Evolutionary conservation across 164 flowering plant genomes (phyloP), one percentile per base, ranked within the genome.

Genomic region (Houttuynia cordata): DNA sequence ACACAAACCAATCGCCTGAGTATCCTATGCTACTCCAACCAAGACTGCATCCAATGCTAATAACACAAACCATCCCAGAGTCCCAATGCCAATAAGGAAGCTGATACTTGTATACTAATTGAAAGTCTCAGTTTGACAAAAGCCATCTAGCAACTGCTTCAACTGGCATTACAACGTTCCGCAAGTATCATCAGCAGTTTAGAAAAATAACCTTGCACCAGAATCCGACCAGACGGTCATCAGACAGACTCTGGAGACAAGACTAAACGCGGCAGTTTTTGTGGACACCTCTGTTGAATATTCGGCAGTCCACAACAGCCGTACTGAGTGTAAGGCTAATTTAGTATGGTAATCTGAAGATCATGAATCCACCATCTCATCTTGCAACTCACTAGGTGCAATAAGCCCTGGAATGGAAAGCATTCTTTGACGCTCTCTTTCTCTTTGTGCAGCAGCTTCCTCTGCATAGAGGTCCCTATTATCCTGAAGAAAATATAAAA

Each of bases 401-500:
- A 91, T 83, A 45, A 94, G 91, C 58, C 99, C 99, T 3, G 99
- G 99, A 62, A 94, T 91, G 0, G 83, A 67, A 41, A 88, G 86
- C 93, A 86, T 91, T 49, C 95, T 67, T 59, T 86, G 92, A 34
- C 99, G 77, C 70, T 93, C 97, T 66, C 82, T 78, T 42, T 90
- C 97, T 66, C 83, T 79, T 72, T 86, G 96, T 53, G 87, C 91
- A 61, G 97, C 99, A 59, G 97, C 88, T 67, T 93, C 97, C 59
- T 93, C 99, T 0, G 99, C 99, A 71, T 88, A 93, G 3, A 93
- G 87, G 73, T 93, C 99, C 73, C 86, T 90, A 79, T 93, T 93
- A 60, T 93, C 99, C 99, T 93, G 87, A 73, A 77, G 15, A 68
- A 51, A 51, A 51, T 19, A 12, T 8, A 21, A 52, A 7, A 56